Conservation (phyloP, 2,329 filamentous ascomycete species). For the Talaromyces sp. region DNA sequence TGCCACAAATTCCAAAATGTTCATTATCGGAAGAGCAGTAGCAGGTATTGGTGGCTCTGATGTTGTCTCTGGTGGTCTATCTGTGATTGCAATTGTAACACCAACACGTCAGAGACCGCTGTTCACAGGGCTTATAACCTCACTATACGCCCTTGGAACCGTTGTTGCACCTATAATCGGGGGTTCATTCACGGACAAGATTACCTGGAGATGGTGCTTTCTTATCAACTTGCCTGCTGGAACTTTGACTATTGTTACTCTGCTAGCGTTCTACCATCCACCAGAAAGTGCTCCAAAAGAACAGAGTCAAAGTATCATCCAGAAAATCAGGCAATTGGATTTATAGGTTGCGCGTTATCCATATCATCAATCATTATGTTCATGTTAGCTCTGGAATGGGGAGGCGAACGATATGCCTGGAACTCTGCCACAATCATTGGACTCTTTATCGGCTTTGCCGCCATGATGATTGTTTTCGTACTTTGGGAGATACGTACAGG, state of each 20-base stretch:
- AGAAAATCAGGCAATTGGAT: not conserved
- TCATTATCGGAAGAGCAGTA: slow-evolving; percentile 1
- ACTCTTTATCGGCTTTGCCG: not conserved
- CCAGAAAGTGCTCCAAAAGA: not conserved
- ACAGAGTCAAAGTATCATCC: not conserved
- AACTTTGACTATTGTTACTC: not conserved
- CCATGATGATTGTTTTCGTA: not conserved
- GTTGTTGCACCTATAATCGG: not conserved
- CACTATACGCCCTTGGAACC: not conserved
- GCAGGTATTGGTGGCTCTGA: not conserved
- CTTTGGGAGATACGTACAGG: not conserved
- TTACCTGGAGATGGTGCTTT: slow-evolving; percentile 4
- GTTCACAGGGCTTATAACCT: not conserved
- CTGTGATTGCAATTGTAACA: not conserved
- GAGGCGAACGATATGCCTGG: not conserved
- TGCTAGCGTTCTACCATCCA: not conserved
- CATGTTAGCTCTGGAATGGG: not conserved
- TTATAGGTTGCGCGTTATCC: not conserved
- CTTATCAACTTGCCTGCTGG: not conserved
- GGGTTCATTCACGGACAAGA: not conserved
- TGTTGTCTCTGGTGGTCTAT: not conserved
- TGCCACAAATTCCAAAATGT: not conserved
- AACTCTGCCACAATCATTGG: not conserved
- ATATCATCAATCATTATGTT: not conserved
- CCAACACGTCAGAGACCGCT: not conserved